Percentiles rank a stretch among this genome's conserved stretches.
These are phyloP conservation scores for Favolaschia claudopus DNA, from an alignment of 768 basidiomycete genomes.

Conservation along the genomic window DNA sequence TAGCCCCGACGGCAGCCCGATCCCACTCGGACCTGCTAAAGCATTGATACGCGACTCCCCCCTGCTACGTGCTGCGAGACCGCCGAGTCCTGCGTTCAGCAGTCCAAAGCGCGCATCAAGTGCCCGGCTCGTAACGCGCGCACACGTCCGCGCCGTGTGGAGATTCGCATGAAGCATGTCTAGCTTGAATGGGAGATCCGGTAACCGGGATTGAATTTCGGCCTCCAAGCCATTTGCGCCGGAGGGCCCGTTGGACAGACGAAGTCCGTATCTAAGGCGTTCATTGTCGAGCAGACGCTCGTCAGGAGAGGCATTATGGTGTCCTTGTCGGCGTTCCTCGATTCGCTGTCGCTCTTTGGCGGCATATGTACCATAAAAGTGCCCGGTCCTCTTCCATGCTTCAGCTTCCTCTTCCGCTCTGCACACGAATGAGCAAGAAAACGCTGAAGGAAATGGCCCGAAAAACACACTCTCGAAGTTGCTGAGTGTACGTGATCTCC, in stretches of 20 bases:
- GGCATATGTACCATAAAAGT: constrained; percentile 65
- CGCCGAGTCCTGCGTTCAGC: constrained; percentile 57
- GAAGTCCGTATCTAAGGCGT: constrained; percentile 47
- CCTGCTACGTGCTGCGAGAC: too few relatives aligned
- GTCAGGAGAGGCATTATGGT: constrained; percentile 26
- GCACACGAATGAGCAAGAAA: background rate
- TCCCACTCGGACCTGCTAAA: constrained; percentile 36
- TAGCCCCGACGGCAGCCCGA: constrained; percentile 4
- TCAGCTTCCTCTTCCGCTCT: constrained; percentile 68
- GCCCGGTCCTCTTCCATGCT: constrained; percentile 71
- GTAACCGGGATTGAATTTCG: constrained; percentile 49
- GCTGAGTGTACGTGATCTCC: constrained; percentile 67
- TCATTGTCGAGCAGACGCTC: constrained; percentile 27
- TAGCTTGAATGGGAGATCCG: constrained; percentile 61
- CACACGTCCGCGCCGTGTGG: constrained; percentile 59
- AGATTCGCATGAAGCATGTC: constrained; percentile 64
- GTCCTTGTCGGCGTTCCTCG: constrained; percentile 49
- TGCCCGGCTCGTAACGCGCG: constrained; percentile 60
- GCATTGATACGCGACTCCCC: constrained; percentile 49
- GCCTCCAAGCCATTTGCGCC: constrained; percentile 38
- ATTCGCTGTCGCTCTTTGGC: constrained; percentile 55
- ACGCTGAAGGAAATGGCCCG: background rate
- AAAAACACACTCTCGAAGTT: constrained; percentile 68
- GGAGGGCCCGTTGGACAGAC: background rate
- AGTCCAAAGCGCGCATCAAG: constrained; percentile 71